Percentiles rank a stretch among this genome's conserved stretches.
These are phyloP conservation scores for Filobasidium uniguttulatum DNA, from an alignment of 1,284 basidiomycete genomes.

Conservation along the genomic window DNA sequence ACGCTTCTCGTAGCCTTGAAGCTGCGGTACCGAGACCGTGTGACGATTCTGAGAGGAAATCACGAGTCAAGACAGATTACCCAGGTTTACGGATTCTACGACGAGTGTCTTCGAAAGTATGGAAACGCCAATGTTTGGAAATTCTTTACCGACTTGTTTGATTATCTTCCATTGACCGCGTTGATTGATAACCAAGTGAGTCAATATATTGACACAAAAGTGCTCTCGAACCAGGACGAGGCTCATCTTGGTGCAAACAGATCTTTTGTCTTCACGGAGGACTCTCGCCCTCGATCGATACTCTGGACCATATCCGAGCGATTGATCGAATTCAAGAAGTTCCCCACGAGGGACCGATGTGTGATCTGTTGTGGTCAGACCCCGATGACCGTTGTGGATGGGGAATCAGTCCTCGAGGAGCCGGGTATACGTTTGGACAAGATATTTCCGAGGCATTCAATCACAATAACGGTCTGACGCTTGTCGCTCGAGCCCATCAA, in stretches of 20 bases:
- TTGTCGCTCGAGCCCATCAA: conserved; percentile 91
- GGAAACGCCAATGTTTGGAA: conserved; percentile 99
- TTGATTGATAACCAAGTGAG: conserved; percentile 95
- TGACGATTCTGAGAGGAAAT: conserved; percentile 95
- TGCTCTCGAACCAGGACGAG: background rate
- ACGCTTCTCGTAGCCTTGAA: conserved; percentile 97
- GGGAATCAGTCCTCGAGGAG: conserved; percentile 97
- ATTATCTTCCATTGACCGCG: conserved; percentile 91
- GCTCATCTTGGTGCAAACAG: conserved; percentile 36
- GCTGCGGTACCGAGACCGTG: conserved; percentile 92
- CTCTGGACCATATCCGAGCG: conserved; percentile 89
- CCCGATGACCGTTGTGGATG: conserved; percentile 98
- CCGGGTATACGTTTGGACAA: conserved; percentile 98
- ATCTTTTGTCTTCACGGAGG: conserved; percentile 99
- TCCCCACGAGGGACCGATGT: conserved; percentile 97
- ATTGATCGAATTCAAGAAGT: conserved; percentile 98
- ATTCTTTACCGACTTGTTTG: conserved; percentile 97
- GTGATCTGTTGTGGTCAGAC: conserved; percentile 96
- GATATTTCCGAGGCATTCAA: conserved; percentile 64
- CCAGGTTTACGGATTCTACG: conserved; percentile 99
- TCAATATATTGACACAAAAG: conserved; percentile 16
- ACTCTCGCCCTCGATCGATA: conserved; percentile 96
- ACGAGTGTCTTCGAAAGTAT: conserved; percentile 98
- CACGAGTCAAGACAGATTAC: conserved; percentile 99
- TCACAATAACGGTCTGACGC: conserved; percentile 95